These are phyloP conservation scores for Gillenia trifoliata DNA, from an alignment of 306 rosid species.

Conservation along the genomic window DNA sequence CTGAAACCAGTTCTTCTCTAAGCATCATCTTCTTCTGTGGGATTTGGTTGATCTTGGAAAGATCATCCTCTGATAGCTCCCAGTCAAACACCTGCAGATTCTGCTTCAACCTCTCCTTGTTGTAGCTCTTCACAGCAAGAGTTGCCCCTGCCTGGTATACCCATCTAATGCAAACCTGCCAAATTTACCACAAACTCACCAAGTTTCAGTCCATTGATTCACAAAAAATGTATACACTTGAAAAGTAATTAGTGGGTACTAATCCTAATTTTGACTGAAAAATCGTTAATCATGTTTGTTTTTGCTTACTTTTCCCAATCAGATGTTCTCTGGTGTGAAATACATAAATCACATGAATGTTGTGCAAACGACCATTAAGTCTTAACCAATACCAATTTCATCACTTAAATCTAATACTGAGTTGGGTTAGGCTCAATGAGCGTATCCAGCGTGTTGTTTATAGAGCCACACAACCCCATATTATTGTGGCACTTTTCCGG, in stretches of 20 bases:
- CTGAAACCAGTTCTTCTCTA: slow-evolving; percentile 1
- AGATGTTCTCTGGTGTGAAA: neutral
- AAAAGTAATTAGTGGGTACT: neutral
- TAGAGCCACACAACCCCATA: too few species aligned
- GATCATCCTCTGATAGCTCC: slow-evolving; percentile 33
- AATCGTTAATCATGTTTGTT: neutral
- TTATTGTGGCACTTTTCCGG: too few species aligned
- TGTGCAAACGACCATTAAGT: too few species aligned
- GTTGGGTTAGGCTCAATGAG: neutral
- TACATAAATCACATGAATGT: too few species aligned
- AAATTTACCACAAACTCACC: neutral
- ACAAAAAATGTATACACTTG: neutral
- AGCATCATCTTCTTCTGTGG: slow-evolving; percentile 5
- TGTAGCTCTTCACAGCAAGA: slow-evolving; percentile 44
- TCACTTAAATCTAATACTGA: neutral
- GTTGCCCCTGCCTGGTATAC: slow-evolving; percentile 36
- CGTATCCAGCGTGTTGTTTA: neutral
- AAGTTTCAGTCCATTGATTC: neutral
- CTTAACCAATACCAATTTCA: neutral
- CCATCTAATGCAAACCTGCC: slow-evolving; percentile 48
- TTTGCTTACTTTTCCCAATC: neutral
- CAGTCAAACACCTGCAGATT: slow-evolving; percentile 49
- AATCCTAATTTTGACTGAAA: neutral
- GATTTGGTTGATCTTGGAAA: slow-evolving; percentile 30
- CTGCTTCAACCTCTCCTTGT: slow-evolving; percentile 45